Base-by-base conservation (phyloP, 106 monocot genomes). In the Acanthochlamys bracteata region DNA sequence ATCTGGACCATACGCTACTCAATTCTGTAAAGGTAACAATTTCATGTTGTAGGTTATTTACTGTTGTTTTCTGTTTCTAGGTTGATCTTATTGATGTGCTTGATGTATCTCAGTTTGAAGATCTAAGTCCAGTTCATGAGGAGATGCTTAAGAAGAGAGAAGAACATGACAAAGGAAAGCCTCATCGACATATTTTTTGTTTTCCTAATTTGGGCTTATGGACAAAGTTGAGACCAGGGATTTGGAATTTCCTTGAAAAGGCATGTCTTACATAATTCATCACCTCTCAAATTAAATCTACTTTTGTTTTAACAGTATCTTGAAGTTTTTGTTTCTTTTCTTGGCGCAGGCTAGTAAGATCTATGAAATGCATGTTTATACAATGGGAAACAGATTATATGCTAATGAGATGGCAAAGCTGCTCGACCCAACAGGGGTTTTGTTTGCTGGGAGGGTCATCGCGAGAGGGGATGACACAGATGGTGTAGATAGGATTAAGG, bases 171-270 rank as follows among this genome's bases (percentile, higher is more conserved):
- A 67, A 78, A 39, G 78, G 81, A 51, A 78, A 75, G 70, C 76
- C 64, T 23, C 79, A 83, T 55, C 64, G 88, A 46, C 85, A 85
- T 75, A 76, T 98, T 58, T 98, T 73, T 33, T 73, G 83, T 20
- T 92, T 98, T 24, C 85, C 66, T 10, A 88, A 98, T 76, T 88
- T 98, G 98, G 77, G 76, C 65, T 92, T 98, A 91, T 98, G 98
- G 98, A 98, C 98, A 13, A 98, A 98, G 64, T 74, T 98, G 65
- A 78, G 98, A 25, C 98, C 98, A 0, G 98, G 98, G 58, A 75
- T 98, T 9, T 98, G 98, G 98, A 98, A 86, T 60, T 98, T 98
- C 62, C 81, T 98, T 33, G 92, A 92, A 64, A 92, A 85, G 98
- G 98, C 85, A 53, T 61, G 10, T 54, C 19, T n/a, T 54, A 16